phyloP scores from a whole-genome alignment of 2,329 filamentous ascomycete species.

The Fusarium beomiforme region DNA sequence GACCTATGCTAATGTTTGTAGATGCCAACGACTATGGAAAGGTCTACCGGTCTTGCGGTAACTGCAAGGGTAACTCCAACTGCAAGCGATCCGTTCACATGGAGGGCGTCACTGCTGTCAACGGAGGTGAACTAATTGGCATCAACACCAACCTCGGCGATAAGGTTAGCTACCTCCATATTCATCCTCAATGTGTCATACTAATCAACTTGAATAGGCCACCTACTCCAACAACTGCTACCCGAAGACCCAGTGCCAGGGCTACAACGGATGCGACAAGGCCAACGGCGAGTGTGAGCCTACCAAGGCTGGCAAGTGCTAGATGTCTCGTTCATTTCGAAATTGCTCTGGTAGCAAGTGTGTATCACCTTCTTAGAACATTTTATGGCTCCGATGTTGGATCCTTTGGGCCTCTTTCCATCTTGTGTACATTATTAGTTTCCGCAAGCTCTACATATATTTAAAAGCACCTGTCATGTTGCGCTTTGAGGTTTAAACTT shows the following conservation, averaged over 20 bases:
- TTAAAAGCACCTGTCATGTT: too few species aligned
- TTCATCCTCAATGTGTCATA: accelerated
- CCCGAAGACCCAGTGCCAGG: conserved; percentile 44
- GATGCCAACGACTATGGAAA: conserved; percentile 59
- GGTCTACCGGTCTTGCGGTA: conserved; percentile 44
- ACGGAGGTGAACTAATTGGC: conserved; percentile 54
- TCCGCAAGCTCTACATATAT: not conserved
- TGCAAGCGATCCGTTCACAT: conserved; percentile 56
- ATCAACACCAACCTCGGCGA: conserved; percentile 54
- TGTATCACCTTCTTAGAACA: not conserved
- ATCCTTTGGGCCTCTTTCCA: accelerated
- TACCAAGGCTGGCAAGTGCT: conserved; percentile 34
- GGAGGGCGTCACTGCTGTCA: conserved; percentile 51
- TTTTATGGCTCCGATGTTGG: too few species aligned
- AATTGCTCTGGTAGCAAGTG: not conserved
- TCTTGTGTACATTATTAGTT: not conserved
- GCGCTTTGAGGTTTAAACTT: too few species aligned
- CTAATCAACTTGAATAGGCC: not conserved
- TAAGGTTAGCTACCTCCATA: not conserved
- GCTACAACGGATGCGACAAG: conserved; percentile 46
- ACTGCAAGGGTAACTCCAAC: conserved; percentile 43
- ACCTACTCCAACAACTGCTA: conserved; percentile 47
- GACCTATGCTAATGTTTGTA: accelerated
- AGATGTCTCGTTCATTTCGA: accelerated
- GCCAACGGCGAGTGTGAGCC: conserved; percentile 43